Evolutionary conservation across 805 yeast species (phyloP).

Genomic region (Kluyveromyces wickerhamii): DNA sequence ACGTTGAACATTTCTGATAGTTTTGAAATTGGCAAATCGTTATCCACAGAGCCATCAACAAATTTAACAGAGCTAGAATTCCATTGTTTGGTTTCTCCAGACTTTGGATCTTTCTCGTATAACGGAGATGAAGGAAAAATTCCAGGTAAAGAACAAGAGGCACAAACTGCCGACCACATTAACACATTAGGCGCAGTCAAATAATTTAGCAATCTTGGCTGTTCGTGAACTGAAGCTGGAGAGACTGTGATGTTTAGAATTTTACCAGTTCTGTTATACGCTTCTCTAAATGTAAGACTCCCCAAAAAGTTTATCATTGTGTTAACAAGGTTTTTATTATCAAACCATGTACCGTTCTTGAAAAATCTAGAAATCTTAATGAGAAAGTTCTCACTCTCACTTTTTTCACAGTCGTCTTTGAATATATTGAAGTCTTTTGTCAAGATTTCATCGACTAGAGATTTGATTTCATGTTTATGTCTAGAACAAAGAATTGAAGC

Average conservation of each 20-base stretch:
- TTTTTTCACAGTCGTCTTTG: slow-evolving; percentile 43
- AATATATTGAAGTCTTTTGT: slow-evolving; percentile 45
- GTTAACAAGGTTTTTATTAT: slow-evolving; percentile 56
- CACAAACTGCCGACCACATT: slow-evolving; percentile 86
- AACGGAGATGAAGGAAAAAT: slow-evolving; percentile 81
- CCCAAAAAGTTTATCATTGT: slow-evolving; percentile 80
- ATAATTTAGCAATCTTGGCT: slow-evolving; percentile 74
- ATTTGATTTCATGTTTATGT: slow-evolving; percentile 59
- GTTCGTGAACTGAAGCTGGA: slow-evolving; percentile 84
- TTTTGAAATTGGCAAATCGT: slow-evolving; percentile 85
- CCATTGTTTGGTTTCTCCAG: slow-evolving; percentile 77
- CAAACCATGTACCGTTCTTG: slow-evolving; percentile 87
- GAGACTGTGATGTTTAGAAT: slow-evolving; percentile 93
- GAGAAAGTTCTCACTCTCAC: slow-evolving; percentile 44
- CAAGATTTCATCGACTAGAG: slow-evolving; percentile 42
- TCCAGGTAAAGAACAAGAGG: slow-evolving; percentile 91
- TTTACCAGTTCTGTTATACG: slow-evolving; percentile 87
- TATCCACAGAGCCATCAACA: slow-evolving; percentile 94
- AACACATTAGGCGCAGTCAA: slow-evolving; percentile 75
- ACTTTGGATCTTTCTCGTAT: slow-evolving; percentile 69
- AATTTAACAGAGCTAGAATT: slow-evolving; percentile 58
- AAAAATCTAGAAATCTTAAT: slow-evolving; percentile 51
- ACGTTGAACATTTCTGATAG: slow-evolving; percentile 95
- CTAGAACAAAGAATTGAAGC: slow-evolving; percentile 84
- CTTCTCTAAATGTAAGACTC: slow-evolving; percentile 87